phyloP scores from a whole-genome alignment of 306 rosid species.

The Pyrus betulifolia region DNA sequence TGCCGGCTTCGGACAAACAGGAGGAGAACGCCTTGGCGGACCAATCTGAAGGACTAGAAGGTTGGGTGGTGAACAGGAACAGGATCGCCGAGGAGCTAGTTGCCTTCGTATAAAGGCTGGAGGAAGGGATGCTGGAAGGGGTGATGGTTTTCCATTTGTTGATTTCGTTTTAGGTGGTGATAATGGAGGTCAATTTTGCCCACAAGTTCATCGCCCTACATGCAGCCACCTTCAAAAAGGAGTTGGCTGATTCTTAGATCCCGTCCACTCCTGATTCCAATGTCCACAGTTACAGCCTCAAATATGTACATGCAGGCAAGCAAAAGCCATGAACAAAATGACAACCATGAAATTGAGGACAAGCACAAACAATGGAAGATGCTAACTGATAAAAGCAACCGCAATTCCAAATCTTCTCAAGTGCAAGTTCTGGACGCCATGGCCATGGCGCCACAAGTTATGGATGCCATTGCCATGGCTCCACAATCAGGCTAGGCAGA shows the following conservation, averaged over 20 bases:
- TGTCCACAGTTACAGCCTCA: background rate
- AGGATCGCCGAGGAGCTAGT: too few relatives aligned
- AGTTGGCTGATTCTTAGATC: too few relatives aligned
- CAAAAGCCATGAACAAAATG: background rate
- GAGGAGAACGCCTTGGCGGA: background rate
- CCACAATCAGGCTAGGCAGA: background rate
- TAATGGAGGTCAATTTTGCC: background rate
- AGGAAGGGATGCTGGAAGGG: background rate
- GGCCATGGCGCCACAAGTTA: background rate
- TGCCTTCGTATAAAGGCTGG: background rate
- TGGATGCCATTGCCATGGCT: background rate
- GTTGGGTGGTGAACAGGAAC: background rate
- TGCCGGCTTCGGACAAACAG: too few relatives aligned
- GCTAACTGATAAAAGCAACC: background rate
- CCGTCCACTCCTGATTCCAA: background rate
- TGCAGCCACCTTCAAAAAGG: background rate
- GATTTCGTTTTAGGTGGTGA: too few relatives aligned
- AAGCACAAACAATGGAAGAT: background rate
- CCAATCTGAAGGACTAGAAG: background rate
- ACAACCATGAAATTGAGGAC: background rate
- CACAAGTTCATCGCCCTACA: constrained; percentile 6
- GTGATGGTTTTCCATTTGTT: background rate
- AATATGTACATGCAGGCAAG: background rate
- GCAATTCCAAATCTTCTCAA: background rate
- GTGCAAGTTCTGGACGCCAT: too few relatives aligned